Evolutionary conservation across 2,329 filamentous ascomycete species (phyloP), one percentile per base, ranked within the genome.

Genomic region (Sporothrix inflata): DNA sequence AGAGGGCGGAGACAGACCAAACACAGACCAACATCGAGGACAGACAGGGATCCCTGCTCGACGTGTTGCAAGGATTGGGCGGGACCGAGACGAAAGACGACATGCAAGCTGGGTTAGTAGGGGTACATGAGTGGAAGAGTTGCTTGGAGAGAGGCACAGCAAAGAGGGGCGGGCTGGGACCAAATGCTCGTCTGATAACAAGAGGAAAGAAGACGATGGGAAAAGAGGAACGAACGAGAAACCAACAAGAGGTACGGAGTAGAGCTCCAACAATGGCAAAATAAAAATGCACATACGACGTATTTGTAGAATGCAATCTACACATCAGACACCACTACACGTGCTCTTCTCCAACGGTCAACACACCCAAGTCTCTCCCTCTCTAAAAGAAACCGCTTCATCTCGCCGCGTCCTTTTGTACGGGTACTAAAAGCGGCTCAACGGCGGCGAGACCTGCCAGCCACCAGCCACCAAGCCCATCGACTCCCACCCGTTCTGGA

Each of bases 271-370:
- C 47, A 49, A 21, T 34, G 6, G 19, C 19, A 49, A 49, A 49
- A 49, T 5, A 21, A 4, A 4, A 21, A 21, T n/a, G 4, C 4
- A 49, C 8, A 21, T 49, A n/a, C n/a, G n/a, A n/a, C n/a, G n/a
- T n/a, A n/a, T n/a, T n/a, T n/a, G 45, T 24, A 24, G 45, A 21
- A 53, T n/a, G 27, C 12, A 53, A 24, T 11, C 49, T 42, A 7
- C 40, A 42, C 40, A 14, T 5, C 40, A 42, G 40, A 27, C n/a
- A 53, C 49, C 53, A 40, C n/a, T 8, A 42, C 57, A 42, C 57
- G 57, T 61, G 57, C 57, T 61, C 57, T 34, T 57, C 27, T 61
- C 57, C 57, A 40, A 42, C 34, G 55, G 34, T 42, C 57, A n/a
- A 38, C 30, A n/a, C 51, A 27, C 9, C 42, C 42, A 45, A 12